phyloP scores from a whole-genome alignment of 352 stramenopile species.

The Globisporangium echinulatum region DNA sequence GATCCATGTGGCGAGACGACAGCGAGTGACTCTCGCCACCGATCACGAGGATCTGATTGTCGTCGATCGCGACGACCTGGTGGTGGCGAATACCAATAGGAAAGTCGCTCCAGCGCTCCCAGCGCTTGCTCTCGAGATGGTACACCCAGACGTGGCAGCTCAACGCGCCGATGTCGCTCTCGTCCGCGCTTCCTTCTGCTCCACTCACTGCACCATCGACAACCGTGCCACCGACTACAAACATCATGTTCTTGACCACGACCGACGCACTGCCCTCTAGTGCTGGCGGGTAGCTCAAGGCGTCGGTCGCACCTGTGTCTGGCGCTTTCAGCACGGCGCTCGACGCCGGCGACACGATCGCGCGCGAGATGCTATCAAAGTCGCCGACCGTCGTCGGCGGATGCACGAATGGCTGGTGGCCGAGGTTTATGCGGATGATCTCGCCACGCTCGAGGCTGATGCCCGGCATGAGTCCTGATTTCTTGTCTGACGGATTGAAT shows the following conservation, averaged over 20 bases:
- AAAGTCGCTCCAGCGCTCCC: slow-evolving; percentile 79
- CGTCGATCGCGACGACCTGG: slow-evolving; percentile 65
- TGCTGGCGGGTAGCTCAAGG: slow-evolving; percentile 17
- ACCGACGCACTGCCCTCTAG: slow-evolving; percentile 56
- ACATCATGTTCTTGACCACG: slow-evolving; percentile 53
- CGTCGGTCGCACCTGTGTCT: slow-evolving; percentile 5
- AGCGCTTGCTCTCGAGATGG: slow-evolving; percentile 37
- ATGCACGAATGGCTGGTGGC: slow-evolving; percentile 72
- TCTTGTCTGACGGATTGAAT: slow-evolving; percentile 33
- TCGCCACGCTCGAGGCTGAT: slow-evolving; percentile 84
- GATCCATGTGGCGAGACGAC: slow-evolving; percentile 77
- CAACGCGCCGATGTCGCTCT: not conserved
- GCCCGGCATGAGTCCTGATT: slow-evolving; percentile 72
- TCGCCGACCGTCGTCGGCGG: slow-evolving; percentile 51
- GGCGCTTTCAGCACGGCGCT: slow-evolving; percentile 27
- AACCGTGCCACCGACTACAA: slow-evolving; percentile 65
- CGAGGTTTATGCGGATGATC: slow-evolving; percentile 84
- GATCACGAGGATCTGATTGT: slow-evolving; percentile 74
- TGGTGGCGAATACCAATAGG: slow-evolving; percentile 76
- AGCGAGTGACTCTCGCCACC: slow-evolving; percentile 65
- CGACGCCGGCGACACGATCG: slow-evolving; percentile 36
- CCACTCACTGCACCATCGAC: slow-evolving; percentile 1
- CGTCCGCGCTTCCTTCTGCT: not conserved
- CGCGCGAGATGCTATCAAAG: slow-evolving; percentile 61
- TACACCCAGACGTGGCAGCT: slow-evolving; percentile 62